phyloP scores from a whole-genome alignment of 768 basidiomycete genomes.

The Myochromella boudieri region DNA sequence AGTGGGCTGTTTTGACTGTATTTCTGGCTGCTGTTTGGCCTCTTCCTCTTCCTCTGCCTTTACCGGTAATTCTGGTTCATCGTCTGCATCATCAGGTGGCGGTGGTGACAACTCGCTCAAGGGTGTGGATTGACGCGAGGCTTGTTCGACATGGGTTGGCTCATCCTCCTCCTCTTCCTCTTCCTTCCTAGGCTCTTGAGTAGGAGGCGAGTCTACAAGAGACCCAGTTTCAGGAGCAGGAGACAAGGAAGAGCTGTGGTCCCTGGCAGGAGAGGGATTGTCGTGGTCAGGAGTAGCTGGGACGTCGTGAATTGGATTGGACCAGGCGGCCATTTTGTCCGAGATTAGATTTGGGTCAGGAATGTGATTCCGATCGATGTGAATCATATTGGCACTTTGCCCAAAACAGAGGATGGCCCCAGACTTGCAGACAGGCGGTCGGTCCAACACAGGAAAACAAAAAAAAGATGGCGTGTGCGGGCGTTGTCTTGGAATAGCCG shows the following conservation, averaged over 20 bases:
- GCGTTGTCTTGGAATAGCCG: constrained; percentile 6
- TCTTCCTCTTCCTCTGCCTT: constrained; percentile 11
- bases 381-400: constrained; percentile 41
- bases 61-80: constrained; percentile 21
- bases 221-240: constrained; percentile 50
- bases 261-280: constrained; percentile 30
- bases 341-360: constrained; percentile 22
- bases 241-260: constrained; percentile 58
- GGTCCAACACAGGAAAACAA: too few relatives aligned
- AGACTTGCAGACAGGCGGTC: background rate
- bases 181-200: constrained; percentile 24
- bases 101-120: constrained; percentile 77
- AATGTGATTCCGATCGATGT: constrained; percentile 52
- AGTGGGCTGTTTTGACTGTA: background rate
- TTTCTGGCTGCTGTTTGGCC: background rate
- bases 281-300: constrained; percentile 25
- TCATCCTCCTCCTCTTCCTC: constrained; percentile 22
- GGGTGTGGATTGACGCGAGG: constrained; percentile 65
- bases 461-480: constrained; percentile 11
- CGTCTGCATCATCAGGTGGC: constrained; percentile 35
- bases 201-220: constrained; percentile 27
- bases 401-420: constrained; percentile 16
- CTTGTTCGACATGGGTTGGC: constrained; percentile 21
- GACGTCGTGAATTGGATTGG: constrained; percentile 1
- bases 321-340: constrained; percentile 18